Base-by-base conservation (phyloP, 805 yeast species). In the Candida silvicultrix region DNA sequence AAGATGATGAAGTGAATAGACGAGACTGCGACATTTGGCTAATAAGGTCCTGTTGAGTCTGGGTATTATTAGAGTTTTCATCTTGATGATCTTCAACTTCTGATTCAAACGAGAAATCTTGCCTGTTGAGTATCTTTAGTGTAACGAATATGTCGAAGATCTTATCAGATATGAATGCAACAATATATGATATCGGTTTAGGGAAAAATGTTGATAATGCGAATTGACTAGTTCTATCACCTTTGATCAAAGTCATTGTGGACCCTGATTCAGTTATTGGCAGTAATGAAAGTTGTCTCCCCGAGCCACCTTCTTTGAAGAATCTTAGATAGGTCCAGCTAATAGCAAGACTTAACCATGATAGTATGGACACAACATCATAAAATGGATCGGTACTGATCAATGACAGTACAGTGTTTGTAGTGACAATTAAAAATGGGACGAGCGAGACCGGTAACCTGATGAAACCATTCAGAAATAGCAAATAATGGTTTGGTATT, bases 401-500 rank as follows among this genome's bases (percentile, higher is more conserved):
- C 9, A 60, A 16, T 11, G 69, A 44, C 15, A 68, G 45, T 11
- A 57, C 37, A 28, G 25, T 3, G 5, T 45, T 39, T 1, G 44
- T 9, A 51, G 59, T 8, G 57, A 54, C 20, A 50, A 61, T 41
- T 56, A 57, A 51, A 54, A 69, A 51, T 56, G 60, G 60, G 1
- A 57, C 51, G 8, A 54, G 45, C 4, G 60, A 50, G 7, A 57
- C 59, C 35, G 49, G 45, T 2, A 77, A 57, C 44, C 74, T 62
- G 34, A 76, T 46, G 31, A 64, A 56, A 1, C 79, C 81, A 42
- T 69, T 63, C 56, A 78, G 69, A 40, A 78, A 68, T 22, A 76
- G 59, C 36, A 78, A 59, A 45, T 73, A 69, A 56, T 78, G 81
- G 48, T 73, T 74, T 16, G 80, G 75, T 6, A 78, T 74, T 42